Evolutionary conservation across 371 early-diverging fungal genomes (phyloP).

Genomic region (Syncephalastrum monosporum): DNA sequence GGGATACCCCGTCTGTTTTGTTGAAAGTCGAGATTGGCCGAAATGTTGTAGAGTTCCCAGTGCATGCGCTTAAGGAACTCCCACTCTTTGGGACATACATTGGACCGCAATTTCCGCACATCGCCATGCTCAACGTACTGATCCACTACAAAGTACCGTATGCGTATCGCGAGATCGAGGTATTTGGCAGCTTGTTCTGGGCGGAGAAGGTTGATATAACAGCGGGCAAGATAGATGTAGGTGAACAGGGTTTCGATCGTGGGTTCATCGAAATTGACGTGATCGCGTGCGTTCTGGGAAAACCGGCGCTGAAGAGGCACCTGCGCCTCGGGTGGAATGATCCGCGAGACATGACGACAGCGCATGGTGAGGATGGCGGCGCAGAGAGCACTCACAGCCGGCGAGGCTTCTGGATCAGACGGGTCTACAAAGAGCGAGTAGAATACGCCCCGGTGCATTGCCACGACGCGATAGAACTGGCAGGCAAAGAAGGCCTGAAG

Average conservation of each 20-base stretch:
- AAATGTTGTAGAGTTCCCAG: slow-evolving; percentile 14
- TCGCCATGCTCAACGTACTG: slow-evolving; percentile 8
- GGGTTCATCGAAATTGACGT: slow-evolving; percentile 33
- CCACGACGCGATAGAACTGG: slow-evolving; percentile 24
- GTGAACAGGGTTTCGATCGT: slow-evolving; percentile 29
- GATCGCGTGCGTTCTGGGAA: slow-evolving; percentile 19
- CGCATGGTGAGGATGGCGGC: slow-evolving; percentile 34
- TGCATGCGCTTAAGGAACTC: slow-evolving; percentile 38
- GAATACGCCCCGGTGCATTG: slow-evolving; percentile 34
- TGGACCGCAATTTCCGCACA: neutral
- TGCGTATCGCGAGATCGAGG: slow-evolving; percentile 32
- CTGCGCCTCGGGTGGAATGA: slow-evolving; percentile 30
- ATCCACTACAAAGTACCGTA: slow-evolving; percentile 27
- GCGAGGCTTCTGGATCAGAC: slow-evolving; percentile 26
- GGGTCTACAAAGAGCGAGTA: slow-evolving; percentile 28
- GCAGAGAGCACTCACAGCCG: slow-evolving; percentile 31
- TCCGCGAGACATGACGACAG: slow-evolving; percentile 24
- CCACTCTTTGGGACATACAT: slow-evolving; percentile 13
- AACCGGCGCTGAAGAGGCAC: slow-evolving; percentile 19
- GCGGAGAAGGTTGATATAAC: slow-evolving; percentile 32
- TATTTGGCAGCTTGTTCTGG: slow-evolving; percentile 32
- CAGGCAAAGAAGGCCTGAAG: slow-evolving; percentile 37
- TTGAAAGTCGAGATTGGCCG: slow-evolving; percentile 20
- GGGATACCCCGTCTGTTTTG: slow-evolving; percentile 34
- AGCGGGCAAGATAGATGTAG: slow-evolving; percentile 27